These are phyloP conservation scores for Xylaria flabelliformis DNA, from an alignment of 495 filamentous ascomycete species.

Conservation along the genomic window DNA sequence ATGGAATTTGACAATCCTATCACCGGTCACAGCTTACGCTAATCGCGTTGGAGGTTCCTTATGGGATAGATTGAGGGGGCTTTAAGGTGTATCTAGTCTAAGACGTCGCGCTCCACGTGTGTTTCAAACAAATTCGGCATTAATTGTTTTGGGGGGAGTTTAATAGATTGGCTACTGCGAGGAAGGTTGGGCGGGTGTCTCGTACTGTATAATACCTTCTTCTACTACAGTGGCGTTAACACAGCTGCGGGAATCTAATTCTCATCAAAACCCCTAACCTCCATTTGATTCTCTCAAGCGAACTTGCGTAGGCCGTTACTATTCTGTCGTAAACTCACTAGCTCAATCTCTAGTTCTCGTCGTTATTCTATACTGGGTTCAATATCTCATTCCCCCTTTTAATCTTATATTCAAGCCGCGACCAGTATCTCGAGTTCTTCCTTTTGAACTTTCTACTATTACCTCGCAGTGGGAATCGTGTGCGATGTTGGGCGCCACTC, in stretches of 20 bases:
- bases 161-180: slow-evolving; percentile 6
- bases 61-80: slow-evolving; percentile 47
- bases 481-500: neutral
- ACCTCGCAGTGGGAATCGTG: neutral
- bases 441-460: neutral
- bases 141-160: neutral
- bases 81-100: slow-evolving; percentile 13
- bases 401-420: neutral
- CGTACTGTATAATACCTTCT: neutral
- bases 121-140: neutral
- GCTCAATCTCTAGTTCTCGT: neutral
- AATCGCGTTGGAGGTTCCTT: slow-evolving; percentile 43
- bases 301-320: neutral
- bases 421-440: neutral
- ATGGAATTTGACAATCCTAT: slow-evolving; percentile 71
- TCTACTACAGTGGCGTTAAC: neutral
- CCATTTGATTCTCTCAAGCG: too few species aligned
- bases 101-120: neutral
- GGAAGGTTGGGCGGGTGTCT: neutral
- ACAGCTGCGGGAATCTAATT: neutral
- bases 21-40: slow-evolving; percentile 47
- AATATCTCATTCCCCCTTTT: neutral
- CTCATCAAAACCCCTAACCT: neutral
- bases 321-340: neutral
- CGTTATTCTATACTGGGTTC: neutral